Evolutionary conservation across 768 basidiomycete species (phyloP).

Genomic region (Sistotremastrum niveocremeum): DNA sequence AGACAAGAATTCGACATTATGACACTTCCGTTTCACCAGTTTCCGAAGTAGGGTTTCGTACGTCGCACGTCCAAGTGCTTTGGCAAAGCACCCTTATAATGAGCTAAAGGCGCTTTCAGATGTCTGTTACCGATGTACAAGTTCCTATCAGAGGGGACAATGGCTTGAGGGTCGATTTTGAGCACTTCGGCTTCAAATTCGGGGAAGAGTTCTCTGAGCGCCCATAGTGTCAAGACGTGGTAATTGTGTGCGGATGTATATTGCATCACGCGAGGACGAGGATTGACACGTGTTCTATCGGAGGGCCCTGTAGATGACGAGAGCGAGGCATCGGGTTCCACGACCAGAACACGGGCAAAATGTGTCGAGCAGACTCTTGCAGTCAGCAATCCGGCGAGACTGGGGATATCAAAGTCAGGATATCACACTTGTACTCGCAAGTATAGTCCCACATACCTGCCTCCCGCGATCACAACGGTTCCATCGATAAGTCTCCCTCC

Average conservation of each 20-base stretch:
- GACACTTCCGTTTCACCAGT: slow-evolving; percentile 10
- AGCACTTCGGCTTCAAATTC: slow-evolving; percentile 11
- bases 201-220: slow-evolving; percentile 10
- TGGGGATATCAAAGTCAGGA: too few species aligned
- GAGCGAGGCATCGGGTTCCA: slow-evolving; percentile 5
- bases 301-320: slow-evolving; percentile 8
- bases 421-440: too few species aligned
- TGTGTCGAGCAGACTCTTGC: slow-evolving; percentile 3
- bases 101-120: too few species aligned
- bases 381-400: slow-evolving; percentile 2
- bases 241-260: slow-evolving; percentile 16
- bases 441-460: too few species aligned
- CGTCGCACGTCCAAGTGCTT: too few species aligned
- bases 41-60: too few species aligned
- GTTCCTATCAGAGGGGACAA: too few species aligned
- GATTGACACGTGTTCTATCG: slow-evolving; percentile 9
- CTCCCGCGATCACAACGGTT: slow-evolving; percentile 16
- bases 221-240: too few species aligned
- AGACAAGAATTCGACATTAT: slow-evolving; percentile 13
- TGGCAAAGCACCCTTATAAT: slow-evolving; percentile 7
- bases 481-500: too few species aligned
- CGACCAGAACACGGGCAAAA: slow-evolving; percentile 1
- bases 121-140: too few species aligned
- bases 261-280: slow-evolving; percentile 14
- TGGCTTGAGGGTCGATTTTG: too few species aligned